Conservation (phyloP, 208 protist genomes). For the Leishmania martiniquensis region DNA sequence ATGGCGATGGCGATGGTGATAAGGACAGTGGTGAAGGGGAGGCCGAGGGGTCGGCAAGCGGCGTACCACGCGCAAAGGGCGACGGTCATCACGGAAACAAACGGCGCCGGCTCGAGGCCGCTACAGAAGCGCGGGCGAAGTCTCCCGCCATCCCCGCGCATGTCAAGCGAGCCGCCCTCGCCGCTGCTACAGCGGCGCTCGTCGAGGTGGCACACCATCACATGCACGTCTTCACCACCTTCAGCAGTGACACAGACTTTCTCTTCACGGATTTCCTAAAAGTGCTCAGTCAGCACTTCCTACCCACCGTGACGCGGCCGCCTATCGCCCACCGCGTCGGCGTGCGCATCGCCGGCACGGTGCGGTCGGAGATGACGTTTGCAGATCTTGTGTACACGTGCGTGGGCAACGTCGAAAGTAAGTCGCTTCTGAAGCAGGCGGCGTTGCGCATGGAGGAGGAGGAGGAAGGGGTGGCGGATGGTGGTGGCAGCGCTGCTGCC, state of each 20-base stretch:
- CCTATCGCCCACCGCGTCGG: slow-evolving; percentile 52
- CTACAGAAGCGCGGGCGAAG: not conserved
- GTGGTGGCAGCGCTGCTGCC: not conserved
- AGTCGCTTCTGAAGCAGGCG: slow-evolving; percentile 76
- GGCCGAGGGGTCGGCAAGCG: not conserved
- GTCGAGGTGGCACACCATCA: slow-evolving; percentile 61
- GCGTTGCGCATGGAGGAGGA: slow-evolving; percentile 76
- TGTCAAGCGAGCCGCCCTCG: slow-evolving; percentile 53
- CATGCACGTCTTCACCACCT: slow-evolving; percentile 71
- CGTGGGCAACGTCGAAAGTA: slow-evolving; percentile 67
- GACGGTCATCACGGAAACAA: not conserved
- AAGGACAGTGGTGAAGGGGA: not conserved
- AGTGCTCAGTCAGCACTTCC: slow-evolving; percentile 51
- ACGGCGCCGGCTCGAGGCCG: not conserved
- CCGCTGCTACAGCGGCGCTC: slow-evolving; percentile 53
- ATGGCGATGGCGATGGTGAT: slow-evolving; percentile 11
- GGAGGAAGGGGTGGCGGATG: slow-evolving; percentile 28
- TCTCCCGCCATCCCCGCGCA: slow-evolving; percentile 2
- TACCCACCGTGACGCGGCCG: slow-evolving; percentile 41
- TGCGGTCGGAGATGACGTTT: slow-evolving; percentile 52
- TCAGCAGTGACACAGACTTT: slow-evolving; percentile 80
- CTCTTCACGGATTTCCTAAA: slow-evolving; percentile 69
- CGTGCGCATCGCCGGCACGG: slow-evolving; percentile 30
- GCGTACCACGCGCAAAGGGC: not conserved
- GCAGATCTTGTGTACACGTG: slow-evolving; percentile 79